Base-by-base conservation (phyloP, 805 yeast species). In the Saccharomycopsis guyanensis region DNA sequence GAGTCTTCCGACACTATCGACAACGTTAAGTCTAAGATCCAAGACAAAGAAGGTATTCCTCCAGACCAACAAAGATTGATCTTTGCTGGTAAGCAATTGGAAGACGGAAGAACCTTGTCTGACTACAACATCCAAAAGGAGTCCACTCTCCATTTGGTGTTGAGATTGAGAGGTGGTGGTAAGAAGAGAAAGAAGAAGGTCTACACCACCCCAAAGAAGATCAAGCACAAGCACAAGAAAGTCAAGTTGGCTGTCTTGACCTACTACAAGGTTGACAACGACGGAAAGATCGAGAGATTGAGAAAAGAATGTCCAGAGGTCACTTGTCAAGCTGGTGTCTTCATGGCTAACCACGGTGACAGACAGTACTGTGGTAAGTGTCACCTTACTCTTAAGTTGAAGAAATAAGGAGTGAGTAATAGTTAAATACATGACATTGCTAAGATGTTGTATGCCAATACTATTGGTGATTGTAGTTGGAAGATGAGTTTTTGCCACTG, bases 131-230 rank as follows among this genome's bases (percentile, higher is more conserved):
- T 89, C 70, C 96, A 88, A 75, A 89, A 89, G 78, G 97, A 89
- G 75, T 87, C 96, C 55, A 89, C 97, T 53, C 72, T 89, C 47
- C 96, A 91, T 72, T 81, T 91, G 75, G 97, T 91, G 57, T 76
- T 91, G 59, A 88, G 97, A 80, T 85, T 91, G 70, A 86, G 97
- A 78, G 97, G 97, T 78, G 96, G 96, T 76, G 96, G 96, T 80
- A 93, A 89, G 86, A 93, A 93, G 93, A 91, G 96, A 83, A 93
- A 93, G 93, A 93, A 93, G 96, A 91, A 91, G 95, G 97, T 88
- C 71, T 93, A 91, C 91, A 91, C 97, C 78, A 91, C 97, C 70
- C 98, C 98, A 80, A 93, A 93, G 89, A 94, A 89, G 85, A 86
- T 93, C 78, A 86, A 76, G 78, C 97, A 93, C 94, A 89, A 88